A percentile compares a stretch with the other conserved stretches of the same genome.
These are phyloP conservation scores for Gnomoniopsis sp. DNA, from an alignment of 2,329 filamentous ascomycete species.

Conservation along the genomic window DNA sequence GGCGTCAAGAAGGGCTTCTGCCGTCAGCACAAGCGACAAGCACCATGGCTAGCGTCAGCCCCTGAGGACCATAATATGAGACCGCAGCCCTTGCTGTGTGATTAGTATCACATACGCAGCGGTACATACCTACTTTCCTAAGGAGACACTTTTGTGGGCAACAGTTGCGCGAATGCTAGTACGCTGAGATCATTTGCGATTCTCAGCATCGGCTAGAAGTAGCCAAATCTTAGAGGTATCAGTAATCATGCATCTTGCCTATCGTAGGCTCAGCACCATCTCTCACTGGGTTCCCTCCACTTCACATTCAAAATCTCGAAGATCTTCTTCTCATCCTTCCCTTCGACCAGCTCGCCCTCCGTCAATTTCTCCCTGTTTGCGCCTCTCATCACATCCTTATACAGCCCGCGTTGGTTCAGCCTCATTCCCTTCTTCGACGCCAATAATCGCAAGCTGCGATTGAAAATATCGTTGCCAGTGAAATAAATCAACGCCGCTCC, in stretches of 20 bases:
- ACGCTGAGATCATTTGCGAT: background rate
- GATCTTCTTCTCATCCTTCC: slow-evolving; percentile 71
- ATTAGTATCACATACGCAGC: background rate
- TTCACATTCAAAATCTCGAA: slow-evolving; percentile 80
- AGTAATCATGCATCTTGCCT: background rate
- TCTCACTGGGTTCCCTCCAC: slow-evolving; percentile 74
- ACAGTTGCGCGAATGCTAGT: background rate
- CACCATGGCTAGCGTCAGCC: no score
- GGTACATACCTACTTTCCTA: background rate
- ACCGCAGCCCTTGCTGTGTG: no score
- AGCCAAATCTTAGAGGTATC: background rate
- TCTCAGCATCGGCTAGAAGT: background rate
- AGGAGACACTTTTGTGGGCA: background rate
- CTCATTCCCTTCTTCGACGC: slow-evolving; percentile 79
- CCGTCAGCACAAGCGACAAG: no score
- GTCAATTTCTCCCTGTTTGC: slow-evolving; percentile 56
- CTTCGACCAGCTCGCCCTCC: slow-evolving; percentile 70
- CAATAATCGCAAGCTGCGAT: slow-evolving; percentile 73
- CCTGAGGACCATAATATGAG: no score
- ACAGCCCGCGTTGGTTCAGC: slow-evolving; percentile 81
- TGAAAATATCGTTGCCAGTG: slow-evolving; percentile 93
- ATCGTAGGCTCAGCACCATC: slow-evolving; percentile 60
- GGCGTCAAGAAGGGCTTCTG: no score
- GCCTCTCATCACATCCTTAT: slow-evolving; percentile 63
- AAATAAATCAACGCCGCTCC: slow-evolving; percentile 93